Evolutionary conservation across 441 rosid genomes (phyloP), one percentile per base, ranked within the genome.

Genomic region (Isatis lusitanica): DNA sequence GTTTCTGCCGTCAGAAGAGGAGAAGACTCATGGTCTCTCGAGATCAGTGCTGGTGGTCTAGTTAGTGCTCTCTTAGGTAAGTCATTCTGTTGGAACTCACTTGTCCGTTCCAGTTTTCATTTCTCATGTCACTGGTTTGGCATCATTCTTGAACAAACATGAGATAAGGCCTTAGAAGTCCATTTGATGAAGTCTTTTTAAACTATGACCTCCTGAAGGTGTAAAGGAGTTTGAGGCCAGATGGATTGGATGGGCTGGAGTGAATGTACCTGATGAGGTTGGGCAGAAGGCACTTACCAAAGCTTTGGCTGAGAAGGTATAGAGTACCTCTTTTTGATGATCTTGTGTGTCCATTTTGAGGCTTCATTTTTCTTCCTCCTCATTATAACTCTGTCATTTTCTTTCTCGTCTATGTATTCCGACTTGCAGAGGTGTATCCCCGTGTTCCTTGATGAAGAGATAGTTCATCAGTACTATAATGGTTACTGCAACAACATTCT

Each of bases 181-280:
- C 30, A 13, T 35, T 55, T 70, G 13, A 53, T 52, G 65, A 10
- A 18, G 33, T n/a, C n/a, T 51, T 35, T 40, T 42, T 13, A 48
- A 6, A 12, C 18, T 42, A 5, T 61, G 64, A 13, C 6, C 8
- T 62, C 68, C 26, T 75, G 68, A 78, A 94, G 98, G 99, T 79
- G 97, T 95, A 38, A 95, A 95, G 83, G 99, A 88, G 57, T 91
- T 95, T 63, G 99, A 95, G 79, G 97, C 98, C 11, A 93, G 93
- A 78, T 95, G 99, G 99, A 95, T 95, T 67, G 99, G 99, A 50
- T 95, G 99, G 99, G 99, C 99, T 69, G 99, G 99, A 11, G 99
- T 93, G 35, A 91, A 95, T 83, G 99, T 95, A 61, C 97, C 99
- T 6, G 99, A 95, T 77, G 95, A 93, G 74, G 84, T 83, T 70